A percentile compares a stretch with the other conserved stretches of the same genome.
Evolutionary conservation across 164 flowering plant species (phyloP).

Genomic region (Litsea cubeba): DNA sequence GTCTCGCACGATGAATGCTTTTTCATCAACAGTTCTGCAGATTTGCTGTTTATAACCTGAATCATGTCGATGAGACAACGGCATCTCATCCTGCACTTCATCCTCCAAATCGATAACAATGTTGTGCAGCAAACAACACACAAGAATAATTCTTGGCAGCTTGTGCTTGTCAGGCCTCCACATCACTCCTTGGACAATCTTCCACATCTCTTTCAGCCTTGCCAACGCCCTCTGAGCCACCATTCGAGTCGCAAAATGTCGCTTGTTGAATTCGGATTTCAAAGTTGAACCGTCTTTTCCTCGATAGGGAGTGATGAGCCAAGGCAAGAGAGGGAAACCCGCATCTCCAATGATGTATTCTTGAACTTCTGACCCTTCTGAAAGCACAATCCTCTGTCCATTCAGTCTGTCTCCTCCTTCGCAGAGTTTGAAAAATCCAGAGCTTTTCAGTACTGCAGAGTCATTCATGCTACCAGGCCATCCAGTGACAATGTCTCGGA

Average conservation of each 20-base stretch:
- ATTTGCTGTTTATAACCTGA: slow-evolving; percentile 40
- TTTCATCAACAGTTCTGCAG: slow-evolving; percentile 32
- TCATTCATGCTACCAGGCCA: slow-evolving; percentile 88
- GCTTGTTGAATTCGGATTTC: slow-evolving; percentile 57
- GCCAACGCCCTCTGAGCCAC: slow-evolving; percentile 70
- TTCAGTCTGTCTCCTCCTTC: slow-evolving; percentile 59
- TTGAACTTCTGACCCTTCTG: slow-evolving; percentile 49
- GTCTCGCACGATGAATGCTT: slow-evolving; percentile 44
- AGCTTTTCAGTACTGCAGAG: slow-evolving; percentile 38
- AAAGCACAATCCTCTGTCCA: slow-evolving; percentile 44
- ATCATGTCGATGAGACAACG: slow-evolving; percentile 51
- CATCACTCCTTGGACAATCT: slow-evolving; percentile 73
- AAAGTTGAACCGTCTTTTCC: slow-evolving; percentile 48
- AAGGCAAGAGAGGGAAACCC: slow-evolving; percentile 67
- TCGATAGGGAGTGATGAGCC: slow-evolving; percentile 74
- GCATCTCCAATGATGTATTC: slow-evolving; percentile 78
- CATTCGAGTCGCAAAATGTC: slow-evolving; percentile 54
- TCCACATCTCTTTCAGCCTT: slow-evolving; percentile 83
- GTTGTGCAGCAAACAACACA: slow-evolving; percentile 88
- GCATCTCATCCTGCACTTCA: slow-evolving; percentile 50
- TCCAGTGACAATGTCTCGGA: slow-evolving; percentile 78
- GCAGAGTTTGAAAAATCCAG: slow-evolving; percentile 57
- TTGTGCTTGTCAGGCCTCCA: slow-evolving; percentile 89
- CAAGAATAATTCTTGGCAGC: slow-evolving; percentile 78
- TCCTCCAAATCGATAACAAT: slow-evolving; percentile 78